A percentile compares a stretch with the other conserved stretches of the same genome.
Conservation (phyloP, 2,329 filamentous ascomycete species). For the Fusarium staphyleae region DNA sequence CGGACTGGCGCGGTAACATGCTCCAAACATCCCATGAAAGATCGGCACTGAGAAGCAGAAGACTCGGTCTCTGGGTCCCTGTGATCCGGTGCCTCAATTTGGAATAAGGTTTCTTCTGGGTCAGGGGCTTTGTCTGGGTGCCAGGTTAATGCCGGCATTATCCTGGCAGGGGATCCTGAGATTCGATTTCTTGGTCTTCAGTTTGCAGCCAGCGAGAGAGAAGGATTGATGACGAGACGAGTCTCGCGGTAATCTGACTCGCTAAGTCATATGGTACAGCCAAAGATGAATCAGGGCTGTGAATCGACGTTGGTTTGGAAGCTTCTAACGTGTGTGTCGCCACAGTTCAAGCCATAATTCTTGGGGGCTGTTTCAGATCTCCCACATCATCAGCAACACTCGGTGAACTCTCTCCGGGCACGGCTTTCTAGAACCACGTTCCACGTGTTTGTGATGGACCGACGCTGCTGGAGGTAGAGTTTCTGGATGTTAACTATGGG, state of each 20-base stretch:
- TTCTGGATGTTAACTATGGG: background rate
- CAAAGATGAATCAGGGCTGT: background rate
- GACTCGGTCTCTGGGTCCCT: slow-evolving; percentile 4
- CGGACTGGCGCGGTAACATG: slow-evolving; percentile 13
- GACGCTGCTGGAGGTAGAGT: slow-evolving; percentile 2
- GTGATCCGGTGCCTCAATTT: background rate
- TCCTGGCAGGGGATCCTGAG: slow-evolving; percentile 2
- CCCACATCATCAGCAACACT: background rate
- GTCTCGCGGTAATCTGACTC: background rate
- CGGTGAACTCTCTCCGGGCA: background rate
- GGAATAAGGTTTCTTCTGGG: slow-evolving; percentile 3
- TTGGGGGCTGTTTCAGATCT: background rate
- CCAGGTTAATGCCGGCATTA: background rate
- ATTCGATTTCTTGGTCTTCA: background rate
- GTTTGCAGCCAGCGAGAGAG: background rate
- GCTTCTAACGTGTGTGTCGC: background rate
- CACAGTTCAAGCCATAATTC: background rate
- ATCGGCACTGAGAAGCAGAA: background rate
- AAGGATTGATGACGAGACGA: background rate
- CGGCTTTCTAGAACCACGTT: background rate
- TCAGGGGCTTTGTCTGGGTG: background rate
- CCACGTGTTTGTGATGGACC: background rate
- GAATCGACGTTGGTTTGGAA: background rate
- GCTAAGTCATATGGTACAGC: background rate
- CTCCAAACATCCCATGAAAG: background rate